Conservation (phyloP, 805 yeast genomes). For the Sugiyamaella qingdaonensis region DNA sequence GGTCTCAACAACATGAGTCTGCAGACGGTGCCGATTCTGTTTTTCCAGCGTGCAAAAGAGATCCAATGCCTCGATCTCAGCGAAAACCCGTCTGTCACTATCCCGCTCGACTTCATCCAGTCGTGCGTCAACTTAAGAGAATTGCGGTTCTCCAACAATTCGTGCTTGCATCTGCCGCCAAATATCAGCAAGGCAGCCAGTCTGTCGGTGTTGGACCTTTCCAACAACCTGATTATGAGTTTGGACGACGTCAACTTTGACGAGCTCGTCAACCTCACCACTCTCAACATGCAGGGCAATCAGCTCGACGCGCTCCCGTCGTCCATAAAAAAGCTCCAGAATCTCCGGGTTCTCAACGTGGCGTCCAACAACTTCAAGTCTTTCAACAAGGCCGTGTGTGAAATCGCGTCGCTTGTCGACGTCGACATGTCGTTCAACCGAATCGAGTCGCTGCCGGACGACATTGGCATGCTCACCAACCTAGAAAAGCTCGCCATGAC, state of each 20-base stretch:
- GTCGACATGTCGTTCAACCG: slow-evolving; percentile 82
- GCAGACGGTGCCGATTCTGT: slow-evolving; percentile 78
- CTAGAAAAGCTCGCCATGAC: slow-evolving; percentile 69
- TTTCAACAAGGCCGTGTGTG: slow-evolving; percentile 58
- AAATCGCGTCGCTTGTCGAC: slow-evolving; percentile 53
- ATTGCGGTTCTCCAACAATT: slow-evolving; percentile 65
- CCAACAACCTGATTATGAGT: slow-evolving; percentile 61
- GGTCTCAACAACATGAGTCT: slow-evolving; percentile 68
- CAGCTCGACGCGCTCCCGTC: slow-evolving; percentile 60
- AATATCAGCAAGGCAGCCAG: slow-evolving; percentile 67
- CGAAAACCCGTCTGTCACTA: slow-evolving; percentile 76
- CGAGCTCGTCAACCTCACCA: slow-evolving; percentile 49
- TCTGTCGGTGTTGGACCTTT: slow-evolving; percentile 64
- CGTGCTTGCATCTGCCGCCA: slow-evolving; percentile 69
- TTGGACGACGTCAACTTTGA: slow-evolving; percentile 51
- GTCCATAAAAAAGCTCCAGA: slow-evolving; percentile 50
- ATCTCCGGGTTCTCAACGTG: slow-evolving; percentile 59
- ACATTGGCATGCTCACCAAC: slow-evolving; percentile 54
- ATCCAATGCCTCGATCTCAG: slow-evolving; percentile 80
- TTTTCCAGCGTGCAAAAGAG: slow-evolving; percentile 75
- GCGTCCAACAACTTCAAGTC: slow-evolving; percentile 65
- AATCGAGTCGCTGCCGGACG: slow-evolving; percentile 55
- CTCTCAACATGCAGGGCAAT: slow-evolving; percentile 69
- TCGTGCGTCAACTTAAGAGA: slow-evolving; percentile 65
- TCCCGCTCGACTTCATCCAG: slow-evolving; percentile 84